Evolutionary conservation across 352 stramenopile genomes (phyloP), one percentile per base, ranked within the genome.

Genomic region (Hyaloperonospora arabidopsidis): DNA sequence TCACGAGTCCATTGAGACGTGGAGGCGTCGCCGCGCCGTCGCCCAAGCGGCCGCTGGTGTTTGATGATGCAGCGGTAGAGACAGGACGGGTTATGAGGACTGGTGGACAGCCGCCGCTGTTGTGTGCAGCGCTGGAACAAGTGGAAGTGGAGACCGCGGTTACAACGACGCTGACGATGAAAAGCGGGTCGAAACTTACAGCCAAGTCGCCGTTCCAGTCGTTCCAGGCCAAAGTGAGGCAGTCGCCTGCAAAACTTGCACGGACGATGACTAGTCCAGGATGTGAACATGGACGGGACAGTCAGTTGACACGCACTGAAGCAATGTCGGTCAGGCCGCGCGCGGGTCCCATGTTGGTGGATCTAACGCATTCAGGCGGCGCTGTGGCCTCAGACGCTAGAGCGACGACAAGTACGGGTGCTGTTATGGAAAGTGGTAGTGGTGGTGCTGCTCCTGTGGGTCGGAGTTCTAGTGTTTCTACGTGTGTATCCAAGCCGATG

Each of bases 151-250:
- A 54, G 35, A 62, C 63, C 50, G 34, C 63, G 23, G 45, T 57
- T 0, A 69, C 65, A n/a, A n/a, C n/a, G n/a, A n/a, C n/a, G n/a
- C n/a, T n/a, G 38, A 25, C 63, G 8, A 32, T 29, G 14, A 65
- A 60, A 36, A 32, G 25, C 25, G 25, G 4, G 25, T 45, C 54
- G 35, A 48, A 58, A 32, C 55, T 22, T n/a, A 53, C 68, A 1
- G 57, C 76, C 2, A 89, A 87, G 51, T 89, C 80, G 2, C 80
- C 80, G 10, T 91, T 89, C 57, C 74, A 86, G 57, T 91, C 80
- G 18, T 87, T 91, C 53, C 80, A 89, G 52, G 80, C 73, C 45
- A 91, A 91, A 54, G 67, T 86, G 25, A 72, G 54, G 19, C 50
- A 59, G 35, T 72, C 60, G 1, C 55, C 64, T 36, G 60, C 40